A percentile compares a stretch with the other conserved stretches of the same genome.
These are phyloP conservation scores for Niebla homalea DNA, from an alignment of 495 filamentous ascomycete species.

Conservation along the genomic window DNA sequence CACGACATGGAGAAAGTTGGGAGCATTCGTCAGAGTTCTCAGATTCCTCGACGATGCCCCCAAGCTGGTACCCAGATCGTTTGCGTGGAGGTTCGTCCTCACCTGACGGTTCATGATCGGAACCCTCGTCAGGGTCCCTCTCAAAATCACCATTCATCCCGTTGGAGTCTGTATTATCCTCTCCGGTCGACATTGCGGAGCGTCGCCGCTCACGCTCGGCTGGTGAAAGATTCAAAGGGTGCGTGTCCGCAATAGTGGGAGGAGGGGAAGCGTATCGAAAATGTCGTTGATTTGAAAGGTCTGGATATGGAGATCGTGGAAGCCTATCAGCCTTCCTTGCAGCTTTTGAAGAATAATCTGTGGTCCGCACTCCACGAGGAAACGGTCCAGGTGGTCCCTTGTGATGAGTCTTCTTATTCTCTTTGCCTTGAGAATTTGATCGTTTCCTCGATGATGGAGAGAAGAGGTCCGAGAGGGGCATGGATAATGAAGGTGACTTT, in stretches of 20 bases:
- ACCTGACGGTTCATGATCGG: conserved; percentile 8
- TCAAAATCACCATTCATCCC: conserved; percentile 76
- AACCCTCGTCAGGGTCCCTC: conserved; percentile 25
- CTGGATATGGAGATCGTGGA: conserved; percentile 3
- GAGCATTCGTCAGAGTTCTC: conserved; percentile 29
- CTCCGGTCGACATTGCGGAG: conserved; percentile 56
- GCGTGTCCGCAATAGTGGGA: conserved; percentile 39
- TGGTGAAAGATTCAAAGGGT: conserved; percentile 77
- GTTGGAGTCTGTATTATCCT: conserved; percentile 39
- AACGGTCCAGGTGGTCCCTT: conserved; percentile 5
- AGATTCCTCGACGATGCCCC: conserved; percentile 37
- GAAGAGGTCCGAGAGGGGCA: conserved; percentile 28
- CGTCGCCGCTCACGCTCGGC: conserved; percentile 65
- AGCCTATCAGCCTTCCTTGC: conserved; percentile 8
- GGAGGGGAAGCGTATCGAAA: conserved; percentile 17
- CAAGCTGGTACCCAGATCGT: conserved; percentile 10
- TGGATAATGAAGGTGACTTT: conserved; percentile 12
- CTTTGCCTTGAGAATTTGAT: conserved; percentile 9
- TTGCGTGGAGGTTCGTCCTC: no score
- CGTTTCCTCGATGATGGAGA: conserved; percentile 23
- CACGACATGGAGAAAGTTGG: no score
- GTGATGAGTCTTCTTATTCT: conserved; percentile 8
- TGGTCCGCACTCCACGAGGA: not conserved
- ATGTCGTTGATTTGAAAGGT: conserved; percentile 24
- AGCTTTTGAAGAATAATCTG: conserved; percentile 7